Evolutionary conservation across 2,329 filamentous ascomycete species (phyloP).

Genomic region (Colletotrichum orchidophilum): DNA sequence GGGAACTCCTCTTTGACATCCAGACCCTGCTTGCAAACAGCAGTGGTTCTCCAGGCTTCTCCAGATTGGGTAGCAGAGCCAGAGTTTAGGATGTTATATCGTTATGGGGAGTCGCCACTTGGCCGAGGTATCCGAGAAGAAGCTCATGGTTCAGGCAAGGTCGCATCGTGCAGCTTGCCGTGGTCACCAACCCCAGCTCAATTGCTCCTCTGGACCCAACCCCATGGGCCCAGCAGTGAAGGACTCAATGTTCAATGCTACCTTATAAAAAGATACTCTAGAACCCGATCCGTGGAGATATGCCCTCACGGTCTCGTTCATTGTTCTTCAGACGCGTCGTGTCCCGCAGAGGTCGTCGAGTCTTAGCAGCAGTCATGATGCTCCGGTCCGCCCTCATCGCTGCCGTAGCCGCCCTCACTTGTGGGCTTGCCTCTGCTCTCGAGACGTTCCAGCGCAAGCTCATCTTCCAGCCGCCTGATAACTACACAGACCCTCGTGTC

Average conservation of each 20-base stretch:
- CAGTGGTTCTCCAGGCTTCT: not conserved
- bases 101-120: constrained; percentile 15
- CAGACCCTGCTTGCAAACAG: not conserved
- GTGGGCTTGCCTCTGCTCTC: constrained; percentile 29
- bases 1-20: not conserved
- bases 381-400: constrained; percentile 31
- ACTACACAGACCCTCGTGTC: constrained; percentile 54
- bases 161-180: constrained; percentile 13
- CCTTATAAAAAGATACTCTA: constrained; percentile 10
- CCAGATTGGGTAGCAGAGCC: not conserved
- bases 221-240: not conserved
- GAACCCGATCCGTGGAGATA: not conserved
- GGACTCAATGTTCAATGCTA: not conserved
- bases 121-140: constrained; percentile 25
- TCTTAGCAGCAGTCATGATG: constrained; percentile 14
- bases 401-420: constrained; percentile 14
- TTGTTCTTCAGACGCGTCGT: constrained; percentile 1
- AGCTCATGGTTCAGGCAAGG: constrained; percentile 17
- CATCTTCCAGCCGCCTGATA: constrained; percentile 53
- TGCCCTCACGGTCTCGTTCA: not conserved
- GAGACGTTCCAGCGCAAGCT: constrained; percentile 40
- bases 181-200: not conserved
- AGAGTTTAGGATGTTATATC: not conserved
- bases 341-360: constrained; percentile 12
- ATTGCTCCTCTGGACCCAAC: not conserved